Evolutionary conservation across 352 stramenopile species (phyloP), one percentile per base, ranked within the genome.

Genomic region (Phytopythium montanum): DNA sequence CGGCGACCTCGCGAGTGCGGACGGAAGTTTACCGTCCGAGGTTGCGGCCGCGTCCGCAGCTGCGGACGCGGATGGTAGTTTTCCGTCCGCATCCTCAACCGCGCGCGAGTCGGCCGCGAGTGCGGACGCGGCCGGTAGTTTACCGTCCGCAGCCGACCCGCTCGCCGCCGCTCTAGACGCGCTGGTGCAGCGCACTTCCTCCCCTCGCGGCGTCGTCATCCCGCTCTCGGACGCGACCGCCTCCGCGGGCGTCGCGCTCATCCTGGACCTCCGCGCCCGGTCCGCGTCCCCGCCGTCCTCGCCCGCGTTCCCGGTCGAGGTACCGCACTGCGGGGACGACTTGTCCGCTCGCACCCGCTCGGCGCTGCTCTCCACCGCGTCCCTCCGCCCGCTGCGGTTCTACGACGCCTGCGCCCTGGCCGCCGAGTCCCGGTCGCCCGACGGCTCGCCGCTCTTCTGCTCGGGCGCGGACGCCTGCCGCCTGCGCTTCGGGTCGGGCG

Each of bases 291-390:
- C 75, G 52, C 64, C 70, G 34, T 71, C 73, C 38, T 64, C 74
- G 42, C 68, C 73, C 31, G 66, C 70, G 34, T 71, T 75, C 38
- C 61, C 74, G 42, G 70, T 75, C 31, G 67, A 79, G 48, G 61
- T 75, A 7, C 70, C 70, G 29, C 70, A 79, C 48, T 79, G 70
- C 31, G 70, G 70, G 18, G 79, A 89, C 42, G 70, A 79, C 38
- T 62, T 79, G 28, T 62, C 48, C 25, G 41, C 59, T 4, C 38
- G 14, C 4, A 13, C 23, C 29, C 49, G 59, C 28, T 45, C 63
- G 10, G 61, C 60, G n/a, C 60, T 68, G 23, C 41, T 58, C 42
- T 50, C 65, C 46, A 56, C 42, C 57, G 63, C 10, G 61, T n/a
- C 65, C 25, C 50, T 53, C 19, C 51, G 56, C 26, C 64, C 64